Evolutionary conservation across 164 flowering plant species (phyloP).

Genomic region (Umbilicus rupestris): DNA sequence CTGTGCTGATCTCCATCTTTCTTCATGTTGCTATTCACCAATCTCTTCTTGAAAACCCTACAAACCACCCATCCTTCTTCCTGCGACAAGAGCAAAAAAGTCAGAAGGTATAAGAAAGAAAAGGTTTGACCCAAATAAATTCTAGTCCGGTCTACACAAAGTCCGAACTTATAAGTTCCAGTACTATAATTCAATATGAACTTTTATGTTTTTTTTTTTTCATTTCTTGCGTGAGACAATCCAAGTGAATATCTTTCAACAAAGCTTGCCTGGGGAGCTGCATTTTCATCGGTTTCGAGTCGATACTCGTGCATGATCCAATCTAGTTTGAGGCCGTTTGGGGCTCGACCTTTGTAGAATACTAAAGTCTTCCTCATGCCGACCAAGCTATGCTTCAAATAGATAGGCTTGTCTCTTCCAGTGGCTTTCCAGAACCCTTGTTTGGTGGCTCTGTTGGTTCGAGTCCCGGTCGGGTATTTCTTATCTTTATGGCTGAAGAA

Average conservation of each 20-base stretch:
- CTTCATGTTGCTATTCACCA: slow-evolving; percentile 33
- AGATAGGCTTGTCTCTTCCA: slow-evolving; percentile 70
- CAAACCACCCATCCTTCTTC: slow-evolving; percentile 99
- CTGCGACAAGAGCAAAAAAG: slow-evolving; percentile 27
- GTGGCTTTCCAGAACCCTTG: slow-evolving; percentile 91
- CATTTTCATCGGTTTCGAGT: slow-evolving; percentile 51
- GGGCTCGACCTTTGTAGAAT: slow-evolving; percentile 75
- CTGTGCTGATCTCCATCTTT: background rate
- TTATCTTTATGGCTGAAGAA: slow-evolving; percentile 81
- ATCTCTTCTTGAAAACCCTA: slow-evolving; percentile 77
- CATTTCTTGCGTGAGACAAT: too few species aligned
- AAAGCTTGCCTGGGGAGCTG: slow-evolving; percentile 67
- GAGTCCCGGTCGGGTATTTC: slow-evolving; percentile 73
- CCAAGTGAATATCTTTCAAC: too few species aligned
- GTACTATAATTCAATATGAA: too few species aligned
- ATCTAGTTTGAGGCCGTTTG: slow-evolving; percentile 61
- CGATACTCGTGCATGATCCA: slow-evolving; percentile 89
- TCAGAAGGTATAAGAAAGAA: too few species aligned
- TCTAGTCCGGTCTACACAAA: too few species aligned
- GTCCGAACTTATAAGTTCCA: too few species aligned
- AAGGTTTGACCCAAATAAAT: too few species aligned
- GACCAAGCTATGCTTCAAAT: slow-evolving; percentile 44
- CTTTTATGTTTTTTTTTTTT: too few species aligned
- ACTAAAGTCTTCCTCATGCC: slow-evolving; percentile 88
- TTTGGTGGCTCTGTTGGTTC: slow-evolving; percentile 66